phyloP scores from a whole-genome alignment of 139 green algal species.

The Deuterostichococcus epilithicus region DNA sequence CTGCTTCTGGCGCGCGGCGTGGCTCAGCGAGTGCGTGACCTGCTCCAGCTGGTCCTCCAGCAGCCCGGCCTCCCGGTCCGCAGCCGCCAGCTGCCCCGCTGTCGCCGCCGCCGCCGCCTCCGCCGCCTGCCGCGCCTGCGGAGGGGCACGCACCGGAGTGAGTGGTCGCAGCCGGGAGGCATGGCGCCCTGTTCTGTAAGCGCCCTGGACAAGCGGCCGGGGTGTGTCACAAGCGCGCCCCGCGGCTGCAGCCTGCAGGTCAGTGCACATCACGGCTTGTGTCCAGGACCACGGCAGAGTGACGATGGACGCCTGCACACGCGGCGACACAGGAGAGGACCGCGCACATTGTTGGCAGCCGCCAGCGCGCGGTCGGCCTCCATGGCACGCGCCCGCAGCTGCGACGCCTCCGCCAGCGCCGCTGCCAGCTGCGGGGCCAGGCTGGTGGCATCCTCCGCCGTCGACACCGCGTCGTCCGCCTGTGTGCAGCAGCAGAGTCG shows the following conservation, averaged over 20 bases:
- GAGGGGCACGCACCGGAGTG: no score
- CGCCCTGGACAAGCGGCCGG: no score
- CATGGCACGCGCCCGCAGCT: not conserved
- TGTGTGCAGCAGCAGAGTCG: not conserved
- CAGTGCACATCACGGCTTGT: no score
- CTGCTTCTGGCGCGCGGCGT: not conserved
- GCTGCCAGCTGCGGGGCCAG: not conserved
- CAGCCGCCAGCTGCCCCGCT: not conserved
- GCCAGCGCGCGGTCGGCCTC: not conserved
- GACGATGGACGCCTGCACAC: no score
- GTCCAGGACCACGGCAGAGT: no score
- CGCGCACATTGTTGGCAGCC: not conserved
- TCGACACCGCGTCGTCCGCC: not conserved
- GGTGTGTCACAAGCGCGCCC: no score
- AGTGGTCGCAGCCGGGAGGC: no score
- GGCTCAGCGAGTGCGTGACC: not conserved
- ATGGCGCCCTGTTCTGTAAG: no score
- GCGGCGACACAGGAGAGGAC: no score
- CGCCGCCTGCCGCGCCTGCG: not conserved
- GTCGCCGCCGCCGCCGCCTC: not conserved
- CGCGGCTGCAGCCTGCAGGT: no score
- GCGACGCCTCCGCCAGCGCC: not conserved
- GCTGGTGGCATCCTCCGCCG: not conserved
- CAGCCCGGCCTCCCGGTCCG: not conserved
- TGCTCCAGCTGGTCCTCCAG: not conserved